These are phyloP conservation scores for Cenococcum geophilum DNA, from an alignment of 495 filamentous ascomycete species.

Conservation along the genomic window DNA sequence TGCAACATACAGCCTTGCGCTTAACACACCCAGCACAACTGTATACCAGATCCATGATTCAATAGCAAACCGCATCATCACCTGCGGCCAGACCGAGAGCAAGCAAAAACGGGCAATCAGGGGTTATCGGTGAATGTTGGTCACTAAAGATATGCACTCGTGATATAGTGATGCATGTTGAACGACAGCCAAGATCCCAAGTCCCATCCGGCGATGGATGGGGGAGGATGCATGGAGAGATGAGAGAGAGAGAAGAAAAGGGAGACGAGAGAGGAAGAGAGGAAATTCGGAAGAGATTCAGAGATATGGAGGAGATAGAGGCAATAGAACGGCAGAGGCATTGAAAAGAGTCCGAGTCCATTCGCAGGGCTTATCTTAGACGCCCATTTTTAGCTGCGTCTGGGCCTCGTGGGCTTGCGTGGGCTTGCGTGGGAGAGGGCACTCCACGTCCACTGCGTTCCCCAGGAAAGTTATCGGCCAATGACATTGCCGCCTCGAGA, in stretches of 20 bases:
- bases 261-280: not conserved
- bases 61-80: constrained; percentile 29
- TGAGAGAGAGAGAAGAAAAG: not conserved
- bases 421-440: too few relatives aligned
- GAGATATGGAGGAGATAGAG: too few relatives aligned
- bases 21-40: constrained; percentile 39
- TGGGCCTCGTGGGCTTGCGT: too few relatives aligned
- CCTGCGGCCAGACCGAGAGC: not conserved
- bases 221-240: not conserved
- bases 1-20: constrained; percentile 37
- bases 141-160: not conserved
- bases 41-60: constrained; percentile 51
- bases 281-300: too few relatives aligned
- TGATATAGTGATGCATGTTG: not conserved
- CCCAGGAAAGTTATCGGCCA: too few relatives aligned
- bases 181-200: not conserved
- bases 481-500: too few relatives aligned
- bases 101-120: not conserved
- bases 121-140: not conserved
- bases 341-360: too few relatives aligned
- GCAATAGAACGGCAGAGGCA: too few relatives aligned
- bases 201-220: not conserved
- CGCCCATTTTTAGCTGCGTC: too few relatives aligned
- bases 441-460: too few relatives aligned
- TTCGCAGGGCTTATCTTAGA: too few relatives aligned